These are phyloP conservation scores for Cichorium intybus DNA, from an alignment of 140 eudicot species.

Conservation along the genomic window DNA sequence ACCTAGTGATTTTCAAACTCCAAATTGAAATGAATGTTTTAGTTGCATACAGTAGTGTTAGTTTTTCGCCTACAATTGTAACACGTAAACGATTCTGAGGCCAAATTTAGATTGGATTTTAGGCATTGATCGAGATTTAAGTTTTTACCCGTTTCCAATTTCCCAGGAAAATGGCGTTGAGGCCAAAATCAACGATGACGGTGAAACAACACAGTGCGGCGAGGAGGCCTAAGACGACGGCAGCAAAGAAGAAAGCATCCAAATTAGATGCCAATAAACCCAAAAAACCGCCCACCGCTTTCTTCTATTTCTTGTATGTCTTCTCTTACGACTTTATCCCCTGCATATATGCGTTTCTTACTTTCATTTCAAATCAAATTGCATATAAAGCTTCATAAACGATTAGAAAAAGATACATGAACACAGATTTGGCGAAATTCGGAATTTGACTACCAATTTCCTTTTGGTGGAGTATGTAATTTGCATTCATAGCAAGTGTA, in stretches of 20 bases:
- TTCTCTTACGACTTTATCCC: conserved; percentile 3
- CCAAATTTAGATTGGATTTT: not conserved
- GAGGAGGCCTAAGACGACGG: conserved; percentile 42
- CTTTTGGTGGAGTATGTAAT: not conserved
- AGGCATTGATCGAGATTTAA: not conserved
- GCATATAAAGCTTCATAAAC: not conserved
- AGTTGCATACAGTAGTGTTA: not conserved
- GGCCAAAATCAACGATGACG: conserved; percentile 24
- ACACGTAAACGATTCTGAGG: not conserved
- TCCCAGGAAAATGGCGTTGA: conserved; percentile 43
- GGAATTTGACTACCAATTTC: not conserved
- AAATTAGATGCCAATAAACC: conserved; percentile 69
- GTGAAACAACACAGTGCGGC: conserved; percentile 17
- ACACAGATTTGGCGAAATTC: not conserved
- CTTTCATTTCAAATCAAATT: not conserved
- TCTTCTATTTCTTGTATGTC: conserved; percentile 85
- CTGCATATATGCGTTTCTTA: not conserved
- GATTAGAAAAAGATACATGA: not conserved
- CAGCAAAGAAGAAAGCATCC: conserved; percentile 42
- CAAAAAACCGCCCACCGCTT: conserved; percentile 96
- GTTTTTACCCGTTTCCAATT: not conserved
- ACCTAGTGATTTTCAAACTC: conserved; percentile 2
- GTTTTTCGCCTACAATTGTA: not conserved
- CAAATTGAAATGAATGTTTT: not conserved
- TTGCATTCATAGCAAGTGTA: conserved; percentile 3